Base-by-base conservation (phyloP, 148 eudicot genomes). In the Tetragonia tetragonoides region DNA sequence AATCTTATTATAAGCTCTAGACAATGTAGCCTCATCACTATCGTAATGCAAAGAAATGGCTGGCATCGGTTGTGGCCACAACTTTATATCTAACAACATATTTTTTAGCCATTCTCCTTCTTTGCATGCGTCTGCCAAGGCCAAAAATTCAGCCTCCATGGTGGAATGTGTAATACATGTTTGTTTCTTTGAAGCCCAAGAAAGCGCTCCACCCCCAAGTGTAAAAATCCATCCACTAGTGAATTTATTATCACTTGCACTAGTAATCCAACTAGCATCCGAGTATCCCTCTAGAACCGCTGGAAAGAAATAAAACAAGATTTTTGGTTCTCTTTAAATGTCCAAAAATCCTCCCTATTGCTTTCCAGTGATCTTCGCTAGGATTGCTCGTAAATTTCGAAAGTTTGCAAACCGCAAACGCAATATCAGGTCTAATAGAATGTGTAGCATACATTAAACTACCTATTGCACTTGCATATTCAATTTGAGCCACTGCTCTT, bases 381-480 rank as follows among this genome's bases (percentile, higher is more conserved):
- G 62, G 61, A 57, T 57, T 70, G 24, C 47, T 60, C 3, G 72
- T 73, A 41, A 18, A 73, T 34, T 73, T 73, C 2, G 59, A 66
- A 10, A 79, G 28, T 7, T 73, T 79, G 40, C 46, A 15, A 49
- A 79, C 46, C 3, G 20, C 77, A 79, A 79, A 66, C 9, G 73
- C 41, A 65, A 73, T 78, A 16, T 66, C 73, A 17, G 1, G 73
- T 73, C 73, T 51, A 28, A 1, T 28, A 28, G 34, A 28, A 28
- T 28, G 34, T 28, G 34, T 28, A 28, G 34, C 34, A 28, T 66
- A 66, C 66, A 79, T 73, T 2, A 73, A 21, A 39, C 82, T 73
- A 0, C 73, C 73, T 28, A 79, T 79, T 49, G 72, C 72, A 80
- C 74, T 80, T 0, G 78, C 78, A 74, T 74, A 80, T 9, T 80